Base-by-base conservation (phyloP, 148 eudicot species). In the Cornus suecica region DNA sequence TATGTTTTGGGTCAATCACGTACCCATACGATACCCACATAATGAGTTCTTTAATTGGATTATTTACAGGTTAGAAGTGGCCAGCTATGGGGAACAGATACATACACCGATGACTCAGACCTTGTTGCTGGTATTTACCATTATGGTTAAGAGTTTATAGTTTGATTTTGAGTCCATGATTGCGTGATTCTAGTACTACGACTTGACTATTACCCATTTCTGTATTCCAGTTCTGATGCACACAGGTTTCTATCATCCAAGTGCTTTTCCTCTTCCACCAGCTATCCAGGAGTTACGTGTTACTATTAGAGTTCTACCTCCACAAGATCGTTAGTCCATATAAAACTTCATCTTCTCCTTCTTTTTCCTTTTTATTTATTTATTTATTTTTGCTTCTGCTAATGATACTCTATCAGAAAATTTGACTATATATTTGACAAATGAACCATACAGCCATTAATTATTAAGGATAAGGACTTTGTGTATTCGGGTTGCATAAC, bases 61-160 rank as follows among this genome's bases (percentile, higher is more conserved):
- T 72, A 65, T 77, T 65, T 84, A 81, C 91, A 95, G 99, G 97
- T 95, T 37, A 87, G 93, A 73, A 93, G 99, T 86, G 94, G 99
- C 31, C 99, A 93, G 81, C 90, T 95, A 37, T 95, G 99, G 99
- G 99, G 97, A 11, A 95, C 99, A 25, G 99, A 95, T 85, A 85
- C 93, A 78, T 95, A 92, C 76, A 95, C 99, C 20, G 82, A 90
- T 87, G 99, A 95, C 77, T 95, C 99, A 24, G 97, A 95, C 83
- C 91, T 95, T 81, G 99, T 95, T 86, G 99, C 99, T 73, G 97
- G 99, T 95, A 87, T 80, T 85, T 83, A 26, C 1, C 76, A 65
- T 74, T 4, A 42, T 31, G 48, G 37, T 74, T 73, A 68, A 68
- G 58, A 68, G 32, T 42, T 15, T 26, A 27, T 64, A 27, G 32